Conservation (phyloP, 768 basidiomycete genomes). For the Mycena rosella region DNA sequence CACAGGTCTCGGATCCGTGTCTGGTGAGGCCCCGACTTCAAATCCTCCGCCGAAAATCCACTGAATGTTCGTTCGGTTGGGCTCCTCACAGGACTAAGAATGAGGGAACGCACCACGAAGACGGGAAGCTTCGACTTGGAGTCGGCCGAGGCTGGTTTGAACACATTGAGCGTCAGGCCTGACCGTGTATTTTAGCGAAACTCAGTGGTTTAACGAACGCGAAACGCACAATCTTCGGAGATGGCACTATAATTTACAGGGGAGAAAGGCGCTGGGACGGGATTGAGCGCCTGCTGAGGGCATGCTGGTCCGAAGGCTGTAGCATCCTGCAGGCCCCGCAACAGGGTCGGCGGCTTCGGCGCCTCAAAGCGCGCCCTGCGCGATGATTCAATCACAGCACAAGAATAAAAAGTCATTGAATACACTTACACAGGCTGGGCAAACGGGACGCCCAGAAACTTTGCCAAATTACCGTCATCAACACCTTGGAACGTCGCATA, state of each 20-base stretch:
- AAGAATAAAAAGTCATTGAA: not conserved
- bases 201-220: not conserved
- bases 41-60: slow-evolving; percentile 30
- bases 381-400: not conserved
- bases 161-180: slow-evolving; percentile 30
- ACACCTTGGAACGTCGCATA: slow-evolving; percentile 45
- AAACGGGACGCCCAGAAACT: slow-evolving; percentile 58
- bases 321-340: too few species aligned
- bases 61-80: not conserved
- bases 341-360: too few species aligned
- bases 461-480: slow-evolving; percentile 38
- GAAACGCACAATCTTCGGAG: too few species aligned
- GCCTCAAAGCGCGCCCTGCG: slow-evolving; percentile 49
- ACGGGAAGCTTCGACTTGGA: slow-evolving; percentile 16
- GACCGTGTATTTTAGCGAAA: not conserved
- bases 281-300: not conserved
- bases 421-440: slow-evolving; percentile 52
- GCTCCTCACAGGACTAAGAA: not conserved
- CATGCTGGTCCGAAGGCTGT: too few species aligned
- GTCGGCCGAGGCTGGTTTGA: not conserved
- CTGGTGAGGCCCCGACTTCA: not conserved
- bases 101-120: slow-evolving; percentile 15
- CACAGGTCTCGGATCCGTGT: not conserved
- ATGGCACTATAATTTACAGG: not conserved
- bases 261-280: too few species aligned